Evolutionary conservation across 106 monocot species (phyloP), one percentile per base, ranked within the genome.

Genomic region (Vanilla planifolia): DNA sequence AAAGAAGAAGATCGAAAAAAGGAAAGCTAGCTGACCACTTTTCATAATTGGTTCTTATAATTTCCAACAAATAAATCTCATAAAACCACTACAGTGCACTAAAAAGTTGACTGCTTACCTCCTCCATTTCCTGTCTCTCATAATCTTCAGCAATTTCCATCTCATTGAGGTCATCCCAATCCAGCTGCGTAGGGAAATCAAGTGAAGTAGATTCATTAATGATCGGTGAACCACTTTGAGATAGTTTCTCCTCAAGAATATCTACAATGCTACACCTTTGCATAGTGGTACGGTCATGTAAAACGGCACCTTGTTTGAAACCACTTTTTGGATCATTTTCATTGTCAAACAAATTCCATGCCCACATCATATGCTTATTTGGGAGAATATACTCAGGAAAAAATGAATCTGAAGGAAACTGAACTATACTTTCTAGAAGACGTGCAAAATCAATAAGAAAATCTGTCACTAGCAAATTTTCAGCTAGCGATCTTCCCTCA

Each of bases 351-450:
- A 77, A 72, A 66, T 74, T 56, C 96, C 96, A 96, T 43, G 76
- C 71, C 96, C 96, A 96, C 41, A 51, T 64, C 11, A 50, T 71
- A 36, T 78, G 86, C 51, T 72, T 45, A 61, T 87, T 57, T 55
- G 84, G 62, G 68, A 73, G 71, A 43, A 68, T 8, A 8, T 76
- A 37, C 44, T 25, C 48, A 44, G 96, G 96, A 59, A 88, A 84
- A 29, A 79, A 60, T n/a, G 60, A 64, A 64, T 96, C 79, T 47
- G 96, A 96, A 33, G 96, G 91, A 75, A 84, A 91, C 34, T 76
- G 71, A 9, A 96, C 55, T 28, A 87, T 59, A 64, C 63, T 84
- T 71, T 96, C 96, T 41, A 90, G 73, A 81, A 96, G 96, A 71
- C 73, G 86, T 43, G 76, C 75, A 73, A 91, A 79, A 32, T 69